phyloP scores from a whole-genome alignment of 2,329 filamentous ascomycete species.

The Aureobasidium leucospermi region DNA sequence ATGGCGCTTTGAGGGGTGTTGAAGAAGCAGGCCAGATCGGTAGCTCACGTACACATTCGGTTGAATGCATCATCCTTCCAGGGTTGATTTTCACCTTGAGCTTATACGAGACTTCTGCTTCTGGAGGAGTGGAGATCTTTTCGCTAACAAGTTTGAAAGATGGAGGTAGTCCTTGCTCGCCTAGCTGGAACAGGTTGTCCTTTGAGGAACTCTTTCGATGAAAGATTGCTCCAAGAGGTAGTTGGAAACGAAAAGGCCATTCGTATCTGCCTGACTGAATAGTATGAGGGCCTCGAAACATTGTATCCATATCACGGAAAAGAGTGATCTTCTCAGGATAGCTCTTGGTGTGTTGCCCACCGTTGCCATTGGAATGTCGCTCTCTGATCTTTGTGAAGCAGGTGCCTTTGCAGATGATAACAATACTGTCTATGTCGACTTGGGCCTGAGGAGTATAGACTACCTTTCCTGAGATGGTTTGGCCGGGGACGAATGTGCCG shows the following conservation, averaged over 20 bases:
- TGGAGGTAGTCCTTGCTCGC: neutral
- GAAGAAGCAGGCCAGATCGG: neutral
- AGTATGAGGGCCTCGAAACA: conserved; percentile 2
- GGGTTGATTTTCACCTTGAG: conserved; percentile 11
- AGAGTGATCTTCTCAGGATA: conserved; percentile 5
- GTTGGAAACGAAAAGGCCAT: neutral
- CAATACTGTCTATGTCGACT: neutral
- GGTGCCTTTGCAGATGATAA: neutral
- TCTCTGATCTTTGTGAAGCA: neutral
- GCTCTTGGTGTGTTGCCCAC: neutral
- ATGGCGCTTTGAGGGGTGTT: neutral
- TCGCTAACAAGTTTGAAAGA: neutral
- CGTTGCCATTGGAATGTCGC: neutral
- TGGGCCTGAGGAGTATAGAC: neutral
- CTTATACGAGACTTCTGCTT: neutral
- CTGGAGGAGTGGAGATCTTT: neutral
- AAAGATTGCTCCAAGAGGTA: neutral
- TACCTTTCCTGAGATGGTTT: conserved; percentile 1
- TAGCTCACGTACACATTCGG: neutral
- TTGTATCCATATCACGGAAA: neutral
- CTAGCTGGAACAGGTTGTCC: neutral
- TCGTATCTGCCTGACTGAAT: neutral
- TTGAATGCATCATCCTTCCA: neutral
- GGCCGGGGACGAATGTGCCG: conserved; percentile 1
- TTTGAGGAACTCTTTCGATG: neutral